Evolutionary conservation across 331 rosid genomes (phyloP).

Genomic region (Malus hybrid): DNA sequence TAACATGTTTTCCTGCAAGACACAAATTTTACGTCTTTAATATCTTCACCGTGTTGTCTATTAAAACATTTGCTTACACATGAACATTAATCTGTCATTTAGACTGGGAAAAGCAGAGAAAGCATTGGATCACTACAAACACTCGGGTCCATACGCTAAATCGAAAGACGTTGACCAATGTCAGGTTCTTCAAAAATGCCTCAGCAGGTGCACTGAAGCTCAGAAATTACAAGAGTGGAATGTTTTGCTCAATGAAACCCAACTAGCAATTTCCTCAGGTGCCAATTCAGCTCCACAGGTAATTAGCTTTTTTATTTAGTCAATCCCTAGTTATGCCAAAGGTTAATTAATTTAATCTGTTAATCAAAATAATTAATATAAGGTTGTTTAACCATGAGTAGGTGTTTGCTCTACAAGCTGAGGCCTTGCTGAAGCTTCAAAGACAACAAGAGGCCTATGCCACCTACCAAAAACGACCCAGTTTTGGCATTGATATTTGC

Average conservation of each 20-base stretch:
- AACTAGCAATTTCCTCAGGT: slow-evolving; percentile 55
- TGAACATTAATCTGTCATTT: slow-evolving; percentile 5
- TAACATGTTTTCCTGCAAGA: neutral
- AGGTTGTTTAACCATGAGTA: slow-evolving; percentile 1
- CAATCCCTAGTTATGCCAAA: slow-evolving; percentile 3
- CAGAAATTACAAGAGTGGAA: slow-evolving; percentile 55
- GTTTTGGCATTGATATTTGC: slow-evolving; percentile 42
- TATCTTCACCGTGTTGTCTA: neutral
- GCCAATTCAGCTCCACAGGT: slow-evolving; percentile 80
- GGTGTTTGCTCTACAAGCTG: slow-evolving; percentile 78
- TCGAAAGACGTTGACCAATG: slow-evolving; percentile 36
- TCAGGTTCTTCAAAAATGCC: slow-evolving; percentile 45
- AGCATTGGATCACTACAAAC: slow-evolving; percentile 46
- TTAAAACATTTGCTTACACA: neutral
- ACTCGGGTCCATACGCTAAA: slow-evolving; percentile 28
- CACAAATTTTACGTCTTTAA: neutral
- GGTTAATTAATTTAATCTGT: neutral
- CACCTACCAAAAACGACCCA: slow-evolving; percentile 48
- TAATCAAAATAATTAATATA: neutral
- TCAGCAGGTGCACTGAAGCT: slow-evolving; percentile 50
- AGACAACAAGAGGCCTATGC: slow-evolving; percentile 71
- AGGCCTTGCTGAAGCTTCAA: slow-evolving; percentile 66
- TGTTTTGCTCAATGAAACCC: slow-evolving; percentile 54
- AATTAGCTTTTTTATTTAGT: slow-evolving; percentile 5
- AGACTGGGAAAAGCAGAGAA: slow-evolving; percentile 80